Base-by-base conservation (phyloP, 768 basidiomycete genomes). In the Tulasnella sp. region DNA sequence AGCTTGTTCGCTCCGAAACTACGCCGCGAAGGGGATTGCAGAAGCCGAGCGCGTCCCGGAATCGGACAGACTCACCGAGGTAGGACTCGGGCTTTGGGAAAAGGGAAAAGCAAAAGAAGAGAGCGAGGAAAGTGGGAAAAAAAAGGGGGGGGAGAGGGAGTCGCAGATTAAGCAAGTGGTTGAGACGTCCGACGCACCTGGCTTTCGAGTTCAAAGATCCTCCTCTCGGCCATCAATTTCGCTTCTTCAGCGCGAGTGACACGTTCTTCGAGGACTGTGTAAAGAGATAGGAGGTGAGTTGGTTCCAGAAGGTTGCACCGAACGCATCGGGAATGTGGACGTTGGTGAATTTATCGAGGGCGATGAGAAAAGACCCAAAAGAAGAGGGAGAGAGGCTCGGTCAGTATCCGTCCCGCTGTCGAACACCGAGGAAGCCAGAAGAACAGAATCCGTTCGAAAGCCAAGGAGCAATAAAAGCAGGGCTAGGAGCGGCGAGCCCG, bases 151-250 rank as follows among this genome's bases (percentile, higher is more conserved):
- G 41, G 40, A 68, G n/a, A 68, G 44, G 34, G 26, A 19, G 17
- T 47, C 8, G 67, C n/a, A 16, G 65, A 37, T 47, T 39, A 22
- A 40, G 35, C n/a, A n/a, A n/a, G n/a, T n/a, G n/a, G n/a, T n/a
- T 65, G 37, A 26, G 37, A 65, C 35, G 63, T 32, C 36, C 26
- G 67, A 63, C 71, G 59, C 35, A 72, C 71, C 71, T 72, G 71
- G 59, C 71, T 65, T 26, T 72, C 71, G 14, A 72, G 42, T 63
- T 72, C 71, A 26, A 72, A 72, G 32, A 72, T 72, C 42, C 71
- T 64, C 22, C 71, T 62, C 62, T 72, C 71, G 16, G 71, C 71
- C 71, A 72, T 72, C 42, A 65, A 59, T 17, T 59, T 32, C 62
- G 71, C 71, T 42, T 72, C 71, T 26, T 72, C 71, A 17, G 71